Conservation (phyloP, 202 grass and related monocot species). For the Panicum virgatum region DNA sequence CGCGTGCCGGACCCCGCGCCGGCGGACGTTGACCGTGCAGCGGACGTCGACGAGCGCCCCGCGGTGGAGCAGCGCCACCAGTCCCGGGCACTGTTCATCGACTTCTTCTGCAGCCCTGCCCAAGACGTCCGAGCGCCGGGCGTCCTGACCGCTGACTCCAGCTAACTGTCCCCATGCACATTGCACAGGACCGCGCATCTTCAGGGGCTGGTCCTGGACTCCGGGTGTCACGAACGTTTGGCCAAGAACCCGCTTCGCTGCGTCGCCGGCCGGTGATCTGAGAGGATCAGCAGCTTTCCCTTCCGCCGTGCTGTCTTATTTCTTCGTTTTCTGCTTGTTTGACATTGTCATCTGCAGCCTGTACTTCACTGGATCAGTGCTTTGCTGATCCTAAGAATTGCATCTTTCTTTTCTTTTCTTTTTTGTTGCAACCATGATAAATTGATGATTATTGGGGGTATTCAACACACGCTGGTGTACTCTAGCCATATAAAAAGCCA, state of each 20-base stretch:
- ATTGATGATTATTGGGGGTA: not conserved
- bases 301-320: not conserved
- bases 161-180: not conserved
- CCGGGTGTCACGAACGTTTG: not conserved
- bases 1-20: not conserved
- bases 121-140: too few species aligned
- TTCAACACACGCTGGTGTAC: not conserved
- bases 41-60: not conserved
- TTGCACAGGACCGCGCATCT: too few species aligned
- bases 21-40: not conserved
- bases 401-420: not conserved
- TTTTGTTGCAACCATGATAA: not conserved
- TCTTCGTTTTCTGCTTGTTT: not conserved
- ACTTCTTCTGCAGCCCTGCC: not conserved
- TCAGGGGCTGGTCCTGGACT: too few species aligned
- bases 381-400: not conserved
- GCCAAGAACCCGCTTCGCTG: not conserved
- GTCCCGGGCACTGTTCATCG: not conserved
- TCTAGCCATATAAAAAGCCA: not conserved
- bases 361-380: not conserved
- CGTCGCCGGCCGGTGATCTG: not conserved
- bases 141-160: not conserved
- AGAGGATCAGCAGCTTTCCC: too few species aligned
- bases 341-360: too few species aligned
- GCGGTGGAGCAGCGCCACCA: not conserved